Base-by-base conservation (phyloP, 805 yeast genomes). In the Yarrowia deformans region DNA sequence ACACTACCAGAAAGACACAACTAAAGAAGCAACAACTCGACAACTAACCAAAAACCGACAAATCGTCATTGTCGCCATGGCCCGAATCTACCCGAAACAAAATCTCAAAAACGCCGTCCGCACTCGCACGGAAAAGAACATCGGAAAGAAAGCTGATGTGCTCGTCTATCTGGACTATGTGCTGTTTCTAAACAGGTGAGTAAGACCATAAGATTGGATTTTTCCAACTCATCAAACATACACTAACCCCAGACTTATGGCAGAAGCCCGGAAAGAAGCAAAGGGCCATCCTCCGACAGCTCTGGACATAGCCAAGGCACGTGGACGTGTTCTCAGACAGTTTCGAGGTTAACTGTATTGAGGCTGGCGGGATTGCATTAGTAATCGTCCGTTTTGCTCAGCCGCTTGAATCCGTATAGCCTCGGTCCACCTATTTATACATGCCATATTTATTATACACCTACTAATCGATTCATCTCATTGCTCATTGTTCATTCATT, bases 91-190 rank as follows among this genome's bases (percentile, higher is more conserved):
- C 55, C 72, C 72, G 7, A 67, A 72, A 35, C n/a, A 68, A n/a
- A 52, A 49, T 14, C 67, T 73, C 43, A 55, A 68, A n/a, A 54
- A 52, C 42, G 60, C 67, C 16, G 46, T 73, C 16, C 46, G 64
- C 34, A 29, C 67, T 0, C 55, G 68, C 34, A 37, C 61, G 35
- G 67, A 49, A 9, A 18, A 61, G n/a, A 39, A 37, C 29, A 35
- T 72, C 3, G 56, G 60, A 10, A 60, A 64, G 16, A 61, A 68
- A 3, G 69, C 72, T 2, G 75, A 73, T 55, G 70, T 70, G 16
- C 49, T 73, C 54, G 68, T 73, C 8, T 73, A 72, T 45, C 64
- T 73, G 37, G 73, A 72, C 49, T 73, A 73, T 40, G 32, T 73
- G 13, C 37, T 72, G 43, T 73, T 73, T 69, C 72, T 73, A 2